Base-by-base conservation (phyloP, 129 eudicot species). In the Erigeron canadensis region DNA sequence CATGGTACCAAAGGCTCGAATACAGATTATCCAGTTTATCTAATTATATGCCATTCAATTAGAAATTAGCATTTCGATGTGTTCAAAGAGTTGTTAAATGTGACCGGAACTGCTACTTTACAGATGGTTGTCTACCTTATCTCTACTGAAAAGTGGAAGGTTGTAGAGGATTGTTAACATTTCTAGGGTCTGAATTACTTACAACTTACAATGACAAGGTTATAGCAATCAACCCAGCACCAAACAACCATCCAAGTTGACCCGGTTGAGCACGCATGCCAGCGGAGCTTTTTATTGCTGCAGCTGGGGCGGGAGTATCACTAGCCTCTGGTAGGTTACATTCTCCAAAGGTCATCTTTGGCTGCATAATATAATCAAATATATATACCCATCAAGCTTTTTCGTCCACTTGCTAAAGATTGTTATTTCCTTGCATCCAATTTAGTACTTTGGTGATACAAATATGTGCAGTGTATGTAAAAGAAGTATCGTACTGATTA, bases 301-400 rank as follows among this genome's bases (percentile, higher is more conserved):
- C 46, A 75, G 43, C 38, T 38, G 76, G 80, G 17, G 70, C 51
- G 22, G 88, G 86, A 42, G 86, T 58, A 13, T 40, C 75, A 23
- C 59, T 64, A 23, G 91, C 83, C 72, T 61, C 68, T 6, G 95
- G 89, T 38, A 45, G 10, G 54, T 67, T 74, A 77, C 96, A 87
- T 5, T 65, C 82, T 71, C 98, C 97, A 34, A 75, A 83, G 6
- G 83, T 85, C 85, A 73, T 75, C 50, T 92, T 86, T 71, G 82
- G 81, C 98, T 94, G 87, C 85, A 82, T 18, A 76, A 42, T 9
- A 16, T 9, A 16, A 73, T 6, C 44, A n/a, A 69, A 42, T 28
- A 63, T 9, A 40, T 22, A 59, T 12, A 50, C 41, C 12, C n/a
- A 23, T 55, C 47, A 48, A 63, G 41, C 1, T 46, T 54, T 38